A percentile compares a stretch with the other conserved stretches of the same genome.
Conservation (phyloP, 495 filamentous ascomycete species). For the Cercophora samala region DNA sequence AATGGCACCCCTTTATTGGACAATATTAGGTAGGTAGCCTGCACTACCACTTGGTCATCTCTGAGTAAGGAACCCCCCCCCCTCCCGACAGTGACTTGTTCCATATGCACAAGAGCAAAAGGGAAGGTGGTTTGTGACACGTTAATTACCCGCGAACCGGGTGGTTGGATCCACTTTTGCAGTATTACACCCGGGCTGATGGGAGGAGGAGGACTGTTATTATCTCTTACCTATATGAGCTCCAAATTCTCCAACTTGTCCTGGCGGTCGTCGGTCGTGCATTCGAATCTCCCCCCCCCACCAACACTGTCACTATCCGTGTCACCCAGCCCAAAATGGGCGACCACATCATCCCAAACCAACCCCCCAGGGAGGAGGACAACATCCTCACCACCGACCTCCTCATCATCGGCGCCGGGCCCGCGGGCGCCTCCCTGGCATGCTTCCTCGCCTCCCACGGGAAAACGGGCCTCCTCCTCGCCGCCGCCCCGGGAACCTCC, state of each 20-base stretch:
- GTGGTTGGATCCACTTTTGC: neutral
- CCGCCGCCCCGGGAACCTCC: conserved; percentile 44
- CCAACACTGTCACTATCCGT: too few species aligned
- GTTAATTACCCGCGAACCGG: neutral
- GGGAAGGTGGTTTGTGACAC: neutral
- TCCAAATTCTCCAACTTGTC: neutral
- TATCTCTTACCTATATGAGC: too few species aligned
- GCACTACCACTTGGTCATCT: neutral
- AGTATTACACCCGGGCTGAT: neutral
- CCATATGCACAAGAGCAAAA: too few species aligned
- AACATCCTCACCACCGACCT: conserved; percentile 42
- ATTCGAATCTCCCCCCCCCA: too few species aligned
- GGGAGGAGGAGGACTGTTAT: neutral
- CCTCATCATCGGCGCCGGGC: conserved; percentile 55
- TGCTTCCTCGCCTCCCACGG: conserved; percentile 35
- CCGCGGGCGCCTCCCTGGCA: conserved; percentile 53
- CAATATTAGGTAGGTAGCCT: neutral
- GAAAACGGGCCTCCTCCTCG: conserved; percentile 49
- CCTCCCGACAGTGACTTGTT: neutral
- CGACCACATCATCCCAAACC: neutral
- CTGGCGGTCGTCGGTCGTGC: too few species aligned
- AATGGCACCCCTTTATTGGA: neutral
- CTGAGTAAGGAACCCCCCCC: neutral
- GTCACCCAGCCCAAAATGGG: neutral
- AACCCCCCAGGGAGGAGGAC: neutral